phyloP scores from a whole-genome alignment of 164 flowering plant genomes.

The Liriodendron chinense region DNA sequence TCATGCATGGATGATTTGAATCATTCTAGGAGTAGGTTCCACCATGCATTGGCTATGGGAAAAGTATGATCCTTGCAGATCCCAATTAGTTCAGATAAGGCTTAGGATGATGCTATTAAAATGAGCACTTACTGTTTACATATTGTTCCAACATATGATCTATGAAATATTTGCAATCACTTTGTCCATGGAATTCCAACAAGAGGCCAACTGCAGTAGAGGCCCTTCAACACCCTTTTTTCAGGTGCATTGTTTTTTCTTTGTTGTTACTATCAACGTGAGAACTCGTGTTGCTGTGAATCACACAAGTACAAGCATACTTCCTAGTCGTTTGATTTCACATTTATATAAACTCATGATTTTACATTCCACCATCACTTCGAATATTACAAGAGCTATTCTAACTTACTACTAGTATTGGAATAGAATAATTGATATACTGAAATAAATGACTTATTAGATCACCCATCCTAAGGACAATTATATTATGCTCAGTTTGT shows the following conservation, averaged over 20 bases:
- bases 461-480: too few species aligned
- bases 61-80: neutral
- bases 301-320: neutral
- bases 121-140: too few species aligned
- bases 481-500: too few species aligned
- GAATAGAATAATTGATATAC: too few species aligned
- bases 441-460: too few species aligned
- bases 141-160: too few species aligned
- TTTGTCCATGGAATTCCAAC: constrained; percentile 58
- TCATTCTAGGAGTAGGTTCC: neutral
- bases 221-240: constrained; percentile 69
- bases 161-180: constrained; percentile 28
- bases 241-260: constrained; percentile 31
- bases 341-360: constrained; percentile 33
- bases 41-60: too few species aligned
- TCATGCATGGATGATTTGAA: neutral
- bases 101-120: too few species aligned
- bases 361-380: constrained; percentile 91
- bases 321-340: neutral
- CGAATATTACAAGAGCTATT: too few species aligned
- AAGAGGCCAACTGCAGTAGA: constrained; percentile 64
- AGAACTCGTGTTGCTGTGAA: neutral
- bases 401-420: too few species aligned
- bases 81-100: too few species aligned
- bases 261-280: too few species aligned